These are phyloP conservation scores for Musa itinerans DNA, from an alignment of 176 grass and related monocot genomes.

Conservation along the genomic window DNA sequence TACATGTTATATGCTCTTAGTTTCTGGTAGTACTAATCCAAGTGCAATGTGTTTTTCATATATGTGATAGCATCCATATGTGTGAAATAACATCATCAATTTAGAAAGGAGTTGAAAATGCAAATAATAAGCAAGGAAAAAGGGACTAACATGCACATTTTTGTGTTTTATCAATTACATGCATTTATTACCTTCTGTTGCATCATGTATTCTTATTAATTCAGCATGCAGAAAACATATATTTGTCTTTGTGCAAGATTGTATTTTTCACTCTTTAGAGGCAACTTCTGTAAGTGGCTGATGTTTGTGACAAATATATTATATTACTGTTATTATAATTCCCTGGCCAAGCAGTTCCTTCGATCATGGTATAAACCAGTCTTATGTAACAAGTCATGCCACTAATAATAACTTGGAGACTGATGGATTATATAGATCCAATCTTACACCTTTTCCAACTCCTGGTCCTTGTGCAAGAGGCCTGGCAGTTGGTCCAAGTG, in stretches of 20 bases:
- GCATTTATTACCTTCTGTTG: background rate
- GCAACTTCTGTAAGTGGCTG: background rate
- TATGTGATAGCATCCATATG: no score
- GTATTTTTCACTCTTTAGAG: background rate
- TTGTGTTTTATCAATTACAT: background rate
- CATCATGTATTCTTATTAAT: background rate
- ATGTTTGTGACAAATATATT: background rate
- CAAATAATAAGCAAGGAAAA: no score
- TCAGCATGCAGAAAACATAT: background rate
- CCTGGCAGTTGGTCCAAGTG: constrained; percentile 18
- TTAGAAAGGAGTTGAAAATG: no score
- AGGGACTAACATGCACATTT: background rate
- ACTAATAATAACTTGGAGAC: background rate
- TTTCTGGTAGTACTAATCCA: background rate
- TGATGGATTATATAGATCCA: constrained; percentile 18
- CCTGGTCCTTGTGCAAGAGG: constrained; percentile 16
- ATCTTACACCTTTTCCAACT: constrained; percentile 24
- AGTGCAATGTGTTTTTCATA: background rate
- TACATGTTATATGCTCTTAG: background rate
- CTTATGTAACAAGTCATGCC: constrained; percentile 16
- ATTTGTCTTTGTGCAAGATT: background rate
- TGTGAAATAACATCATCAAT: no score
- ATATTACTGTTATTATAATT: background rate
- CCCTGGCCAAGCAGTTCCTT: background rate
- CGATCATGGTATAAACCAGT: constrained; percentile 6